Percentiles rank a stretch among this genome's conserved stretches.
Conservation (phyloP, 2,329 filamentous ascomycete genomes). For the Trichoderma semiorbis region DNA sequence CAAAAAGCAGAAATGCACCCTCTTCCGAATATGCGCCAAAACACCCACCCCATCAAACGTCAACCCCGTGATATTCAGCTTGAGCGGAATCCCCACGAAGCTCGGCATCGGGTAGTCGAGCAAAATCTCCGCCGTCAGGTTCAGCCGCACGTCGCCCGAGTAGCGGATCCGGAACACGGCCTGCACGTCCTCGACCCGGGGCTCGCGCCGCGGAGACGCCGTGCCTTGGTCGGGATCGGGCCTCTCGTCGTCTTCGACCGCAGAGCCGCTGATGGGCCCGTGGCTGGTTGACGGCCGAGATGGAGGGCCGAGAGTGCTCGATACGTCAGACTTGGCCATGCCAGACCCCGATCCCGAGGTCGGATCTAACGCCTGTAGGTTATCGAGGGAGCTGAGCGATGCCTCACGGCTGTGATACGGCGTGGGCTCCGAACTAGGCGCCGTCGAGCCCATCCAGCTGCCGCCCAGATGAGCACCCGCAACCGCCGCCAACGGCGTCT, state of each 20-base stretch:
- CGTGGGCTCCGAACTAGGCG: constrained; percentile 21
- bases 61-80: constrained; percentile 90
- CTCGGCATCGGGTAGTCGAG: constrained; percentile 98
- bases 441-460: constrained; percentile 33
- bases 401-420: constrained; percentile 42
- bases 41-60: constrained; percentile 95
- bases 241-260: constrained; percentile 33
- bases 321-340: constrained; percentile 59
- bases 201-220: constrained; percentile 56
- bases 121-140: constrained; percentile 89
- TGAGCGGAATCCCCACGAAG: constrained; percentile 92
- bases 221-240: neutral
- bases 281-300: constrained; percentile 59
- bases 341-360: constrained; percentile 23
- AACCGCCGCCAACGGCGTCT: constrained; percentile 76
- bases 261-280: constrained; percentile 35
- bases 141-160: constrained; percentile 79
- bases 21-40: constrained; percentile 82
- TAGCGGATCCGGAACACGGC: constrained; percentile 90
- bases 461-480: constrained; percentile 57
- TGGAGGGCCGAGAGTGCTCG: constrained; percentile 54
- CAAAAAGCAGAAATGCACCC: constrained; percentile 91
- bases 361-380: constrained; percentile 36
- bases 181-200: constrained; percentile 81
- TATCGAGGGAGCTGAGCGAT: constrained; percentile 47